phyloP scores from a whole-genome alignment of 257 asterid genomes.

The Phtheirospermum japonicum region DNA sequence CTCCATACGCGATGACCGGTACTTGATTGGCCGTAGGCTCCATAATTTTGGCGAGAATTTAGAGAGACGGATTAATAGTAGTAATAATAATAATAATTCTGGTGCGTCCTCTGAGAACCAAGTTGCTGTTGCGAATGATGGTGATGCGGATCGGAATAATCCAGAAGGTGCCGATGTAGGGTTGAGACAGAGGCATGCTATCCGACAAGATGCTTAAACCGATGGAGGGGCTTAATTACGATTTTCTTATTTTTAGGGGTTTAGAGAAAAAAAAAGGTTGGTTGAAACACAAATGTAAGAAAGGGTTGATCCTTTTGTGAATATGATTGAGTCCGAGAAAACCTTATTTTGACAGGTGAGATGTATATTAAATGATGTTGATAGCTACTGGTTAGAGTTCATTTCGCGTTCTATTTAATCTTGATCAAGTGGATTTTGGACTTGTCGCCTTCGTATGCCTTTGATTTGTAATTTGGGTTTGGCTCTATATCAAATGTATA shows the following conservation, averaged over 20 bases:
- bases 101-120: conserved; percentile 30
- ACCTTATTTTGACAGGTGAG: background rate
- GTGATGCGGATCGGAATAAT: conserved; percentile 23
- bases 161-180: conserved; percentile 41
- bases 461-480: no score
- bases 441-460: no score
- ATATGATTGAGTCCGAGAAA: background rate
- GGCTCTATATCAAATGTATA: no score
- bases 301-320: background rate
- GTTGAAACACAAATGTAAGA: background rate
- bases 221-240: background rate
- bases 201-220: conserved; percentile 38
- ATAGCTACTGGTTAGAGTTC: background rate
- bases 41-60: conserved; percentile 75
- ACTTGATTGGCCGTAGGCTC: conserved; percentile 88
- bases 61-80: conserved; percentile 29
- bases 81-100: background rate
- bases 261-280: background rate
- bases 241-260: background rate
- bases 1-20: conserved; percentile 93
- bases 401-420: no score
- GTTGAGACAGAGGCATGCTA: conserved; percentile 57
- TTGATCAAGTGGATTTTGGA: background rate
- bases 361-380: background rate
- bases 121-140: conserved; percentile 11